phyloP scores from a whole-genome alignment of 257 asterid genomes.

The Cordia subcordata region DNA sequence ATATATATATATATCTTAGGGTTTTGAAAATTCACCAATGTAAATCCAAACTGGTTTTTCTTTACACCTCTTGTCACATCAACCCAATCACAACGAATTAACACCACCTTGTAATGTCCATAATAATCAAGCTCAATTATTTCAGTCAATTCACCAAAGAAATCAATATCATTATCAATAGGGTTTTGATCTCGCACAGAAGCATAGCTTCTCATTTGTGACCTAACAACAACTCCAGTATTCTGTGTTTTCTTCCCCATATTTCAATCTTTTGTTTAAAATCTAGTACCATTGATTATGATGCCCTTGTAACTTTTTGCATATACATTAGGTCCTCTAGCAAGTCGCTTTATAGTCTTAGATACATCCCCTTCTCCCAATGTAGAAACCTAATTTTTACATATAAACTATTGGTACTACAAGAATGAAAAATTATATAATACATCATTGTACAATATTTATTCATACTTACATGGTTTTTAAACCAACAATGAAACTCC shows the following conservation, averaged over 20 bases:
- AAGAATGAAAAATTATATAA: not conserved
- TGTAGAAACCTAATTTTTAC: not conserved
- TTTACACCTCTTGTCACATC: slow-evolving; percentile 1
- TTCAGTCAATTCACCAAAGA: not conserved
- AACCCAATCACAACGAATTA: slow-evolving; percentile 12
- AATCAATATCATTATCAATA: not conserved
- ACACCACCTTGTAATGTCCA: not conserved
- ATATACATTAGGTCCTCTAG: slow-evolving; percentile 1
- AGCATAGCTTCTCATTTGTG: not conserved
- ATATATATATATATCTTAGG: too few species aligned
- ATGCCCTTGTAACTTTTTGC: not conserved
- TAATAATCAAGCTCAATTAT: not conserved
- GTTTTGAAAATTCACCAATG: slow-evolving; percentile 6
- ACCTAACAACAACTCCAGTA: slow-evolving; percentile 2
- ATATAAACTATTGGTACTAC: not conserved
- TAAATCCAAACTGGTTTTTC: slow-evolving; percentile 12
- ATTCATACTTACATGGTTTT: too few species aligned
- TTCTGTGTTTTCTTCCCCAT: not conserved
- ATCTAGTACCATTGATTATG: slow-evolving; percentile 2
- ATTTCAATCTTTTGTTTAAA: slow-evolving; percentile 1
- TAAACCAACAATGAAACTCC: too few species aligned
- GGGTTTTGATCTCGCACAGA: not conserved
- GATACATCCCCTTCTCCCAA: not conserved
- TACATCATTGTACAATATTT: too few species aligned
- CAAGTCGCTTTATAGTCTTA: not conserved